Evolutionary conservation across 305 asterid genomes (phyloP).

Genomic region (Fraxinus latifolia): DNA sequence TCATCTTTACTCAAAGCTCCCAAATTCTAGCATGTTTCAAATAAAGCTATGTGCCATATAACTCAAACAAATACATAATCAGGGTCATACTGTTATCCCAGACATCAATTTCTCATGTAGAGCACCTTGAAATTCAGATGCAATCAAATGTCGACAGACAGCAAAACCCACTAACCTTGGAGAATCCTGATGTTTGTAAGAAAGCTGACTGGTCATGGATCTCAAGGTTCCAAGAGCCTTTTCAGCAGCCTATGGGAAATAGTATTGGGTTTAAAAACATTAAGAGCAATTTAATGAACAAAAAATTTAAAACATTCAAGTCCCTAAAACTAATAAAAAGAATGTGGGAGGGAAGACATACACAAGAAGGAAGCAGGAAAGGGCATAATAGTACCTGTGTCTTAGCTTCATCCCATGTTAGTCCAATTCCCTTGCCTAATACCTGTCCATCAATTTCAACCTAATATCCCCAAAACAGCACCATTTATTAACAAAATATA

Average conservation of each 20-base stretch:
- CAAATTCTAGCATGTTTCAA: not conserved
- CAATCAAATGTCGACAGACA: slow-evolving; percentile 13
- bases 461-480: slow-evolving; percentile 36
- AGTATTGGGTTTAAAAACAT: slow-evolving; percentile 11
- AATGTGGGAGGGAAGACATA: slow-evolving; percentile 15
- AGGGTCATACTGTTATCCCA: not conserved
- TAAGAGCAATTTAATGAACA: not conserved
- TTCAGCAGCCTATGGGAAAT: slow-evolving; percentile 74
- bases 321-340: slow-evolving; percentile 3
- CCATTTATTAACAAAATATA: not conserved
- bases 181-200: slow-evolving; percentile 72
- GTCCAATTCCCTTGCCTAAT: slow-evolving; percentile 79
- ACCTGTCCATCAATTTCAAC: slow-evolving; percentile 87
- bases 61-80: not conserved
- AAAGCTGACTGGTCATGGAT: slow-evolving; percentile 51
- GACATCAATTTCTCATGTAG: not conserved
- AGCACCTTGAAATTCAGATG: slow-evolving; percentile 7
- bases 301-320: not conserved
- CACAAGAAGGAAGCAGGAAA: not conserved
- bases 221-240: slow-evolving; percentile 72
- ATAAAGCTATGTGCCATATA: not conserved
- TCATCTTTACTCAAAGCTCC: not conserved
- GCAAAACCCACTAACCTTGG: slow-evolving; percentile 59
- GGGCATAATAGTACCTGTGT: slow-evolving; percentile 49
- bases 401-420: slow-evolving; percentile 91